Base-by-base conservation (phyloP, 2,329 filamentous ascomycete species). In the Trichoderma semiorbis region DNA sequence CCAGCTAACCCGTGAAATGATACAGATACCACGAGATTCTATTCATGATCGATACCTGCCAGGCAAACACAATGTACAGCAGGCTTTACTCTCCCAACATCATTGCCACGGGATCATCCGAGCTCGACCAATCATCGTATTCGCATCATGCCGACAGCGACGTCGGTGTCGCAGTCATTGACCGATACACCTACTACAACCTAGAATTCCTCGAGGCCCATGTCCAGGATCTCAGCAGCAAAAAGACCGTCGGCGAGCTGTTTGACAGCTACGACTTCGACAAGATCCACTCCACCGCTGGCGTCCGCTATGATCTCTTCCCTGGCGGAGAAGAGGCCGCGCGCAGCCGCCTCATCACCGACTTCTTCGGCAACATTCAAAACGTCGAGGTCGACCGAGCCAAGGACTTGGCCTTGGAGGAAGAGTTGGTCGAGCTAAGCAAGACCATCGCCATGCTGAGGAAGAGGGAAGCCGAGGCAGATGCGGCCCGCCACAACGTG, bases 11-110 rank as follows among this genome's bases (percentile, higher is more conserved):
- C 71, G 0, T 55, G n/a, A 50, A 14, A 21, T 0, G 36, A 10
- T 61, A 55, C 75, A 92, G 91, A 80, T 99, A 98, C 82, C 93
- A 98, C 81, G 96, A 99, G 83, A 91, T 99, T 76, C 89, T 99
- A 72, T 99, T 99, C 86, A 99, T 99, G 96, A 99, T 99, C 83
- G 96, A 99, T 81, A 99, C 96, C 0, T 99, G 96, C 84, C 96
- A 99, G 84, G 96, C 96, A 70, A 99, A 99, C 81, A 99, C 96
- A 36, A 98, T 99, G 94, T 99, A 97, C 84, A 95, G 91, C 80
- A 95, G 97, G 77, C 93, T 99, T 79, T 99, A 99, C 85, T 97
- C 94, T 6, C 95, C 95, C 62, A 98, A 98, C 79, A 98, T 99
- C 78, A 94, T 99, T 78, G 96, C 96, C 0, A 99, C 97, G 0